Conservation (phyloP, 441 rosid genomes). For the Arabidopsis hybrid region DNA sequence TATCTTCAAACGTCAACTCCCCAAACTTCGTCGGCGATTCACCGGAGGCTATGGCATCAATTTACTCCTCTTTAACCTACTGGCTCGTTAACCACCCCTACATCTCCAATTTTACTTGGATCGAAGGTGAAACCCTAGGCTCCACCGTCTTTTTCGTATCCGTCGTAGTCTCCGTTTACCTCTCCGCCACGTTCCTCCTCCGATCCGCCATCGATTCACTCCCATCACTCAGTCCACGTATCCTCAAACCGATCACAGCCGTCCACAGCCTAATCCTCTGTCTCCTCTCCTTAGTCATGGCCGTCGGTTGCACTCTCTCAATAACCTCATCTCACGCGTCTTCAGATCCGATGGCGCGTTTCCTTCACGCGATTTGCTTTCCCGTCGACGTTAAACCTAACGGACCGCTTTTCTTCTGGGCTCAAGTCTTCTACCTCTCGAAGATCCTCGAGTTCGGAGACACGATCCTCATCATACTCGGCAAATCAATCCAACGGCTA, state of each 20-base stretch:
- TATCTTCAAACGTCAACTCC: not conserved
- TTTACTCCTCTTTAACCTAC: conserved; percentile 46
- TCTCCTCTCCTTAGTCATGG: conserved; percentile 60
- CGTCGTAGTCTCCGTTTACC: conserved; percentile 55
- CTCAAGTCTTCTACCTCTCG: conserved; percentile 70
- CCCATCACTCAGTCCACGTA: conserved; percentile 43
- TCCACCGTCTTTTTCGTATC: conserved; percentile 62
- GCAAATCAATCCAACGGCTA: conserved; percentile 54
- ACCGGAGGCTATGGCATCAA: conserved; percentile 17
- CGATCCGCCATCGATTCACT: conserved; percentile 42
- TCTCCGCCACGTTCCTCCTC: conserved; percentile 54
- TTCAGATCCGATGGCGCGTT: conserved; percentile 25
- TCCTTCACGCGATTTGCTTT: conserved; percentile 55
- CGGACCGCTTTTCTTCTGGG: conserved; percentile 74
- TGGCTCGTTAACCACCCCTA: conserved; percentile 74
- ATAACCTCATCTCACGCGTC: conserved; percentile 30
- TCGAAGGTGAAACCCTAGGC: conserved; percentile 61
- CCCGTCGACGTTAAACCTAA: conserved; percentile 49
- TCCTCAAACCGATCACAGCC: conserved; percentile 65
- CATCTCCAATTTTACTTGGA: conserved; percentile 70
- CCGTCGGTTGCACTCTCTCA: conserved; percentile 66
- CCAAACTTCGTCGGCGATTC: not conserved
- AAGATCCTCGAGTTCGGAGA: conserved; percentile 66
- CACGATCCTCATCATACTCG: conserved; percentile 59
- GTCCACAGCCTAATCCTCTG: conserved; percentile 63